phyloP scores from a whole-genome alignment of 306 rosid species.

The Cucumis cinereus region DNA sequence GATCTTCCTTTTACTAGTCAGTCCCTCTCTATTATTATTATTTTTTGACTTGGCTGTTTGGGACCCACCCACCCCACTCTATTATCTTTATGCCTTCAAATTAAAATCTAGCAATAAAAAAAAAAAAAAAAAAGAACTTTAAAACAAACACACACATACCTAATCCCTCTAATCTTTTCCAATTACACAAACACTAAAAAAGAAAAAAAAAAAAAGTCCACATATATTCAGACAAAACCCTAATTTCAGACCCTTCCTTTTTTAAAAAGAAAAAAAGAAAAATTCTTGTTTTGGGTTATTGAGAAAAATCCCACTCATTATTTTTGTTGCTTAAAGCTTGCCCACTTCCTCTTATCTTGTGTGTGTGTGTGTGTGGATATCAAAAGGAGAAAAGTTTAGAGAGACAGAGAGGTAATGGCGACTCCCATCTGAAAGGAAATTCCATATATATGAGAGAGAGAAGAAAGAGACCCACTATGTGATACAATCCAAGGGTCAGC shows the following conservation, averaged over 20 bases:
- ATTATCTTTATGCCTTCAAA: slow-evolving; percentile 50
- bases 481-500: slow-evolving; percentile 37
- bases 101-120: slow-evolving; percentile 52
- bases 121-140: slow-evolving; percentile 33
- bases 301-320: slow-evolving; percentile 55
- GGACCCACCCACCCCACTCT: slow-evolving; percentile 36
- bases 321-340: slow-evolving; percentile 90
- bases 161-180: neutral
- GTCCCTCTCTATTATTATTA: slow-evolving; percentile 6
- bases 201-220: neutral
- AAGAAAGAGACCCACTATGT: slow-evolving; percentile 48
- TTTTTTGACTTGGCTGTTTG: slow-evolving; percentile 39
- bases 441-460: slow-evolving; percentile 33
- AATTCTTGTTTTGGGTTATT: neutral
- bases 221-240: neutral
- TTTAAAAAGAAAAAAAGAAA: neutral
- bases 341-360: slow-evolving; percentile 29
- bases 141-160: slow-evolving; percentile 35
- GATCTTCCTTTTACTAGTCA: slow-evolving; percentile 19
- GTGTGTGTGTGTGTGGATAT: neutral
- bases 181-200: slow-evolving; percentile 1
- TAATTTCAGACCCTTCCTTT: neutral
- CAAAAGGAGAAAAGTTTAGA: slow-evolving; percentile 26
- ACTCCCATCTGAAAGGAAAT: slow-evolving; percentile 65
- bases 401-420: slow-evolving; percentile 27